Percentiles rank a stretch among this genome's conserved stretches.
Evolutionary conservation across 2,329 filamentous ascomycete species (phyloP).

Genomic region (Emmonsia crescens): DNA sequence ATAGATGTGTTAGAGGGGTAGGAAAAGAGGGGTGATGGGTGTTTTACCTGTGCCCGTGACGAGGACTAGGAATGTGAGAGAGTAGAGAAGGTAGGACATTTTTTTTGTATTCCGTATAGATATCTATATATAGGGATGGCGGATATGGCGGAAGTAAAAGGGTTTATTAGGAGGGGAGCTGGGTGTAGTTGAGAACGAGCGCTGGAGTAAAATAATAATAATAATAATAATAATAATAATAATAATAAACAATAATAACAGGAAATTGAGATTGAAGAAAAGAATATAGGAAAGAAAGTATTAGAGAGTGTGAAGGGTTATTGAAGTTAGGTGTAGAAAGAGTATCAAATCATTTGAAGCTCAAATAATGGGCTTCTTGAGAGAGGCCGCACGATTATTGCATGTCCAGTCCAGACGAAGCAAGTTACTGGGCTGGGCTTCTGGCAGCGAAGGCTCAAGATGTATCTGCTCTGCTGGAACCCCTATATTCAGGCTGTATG

Average conservation of each 20-base stretch:
- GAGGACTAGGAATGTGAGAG: slow-evolving; percentile 60
- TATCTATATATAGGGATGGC: neutral
- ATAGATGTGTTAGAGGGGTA: slow-evolving; percentile 7
- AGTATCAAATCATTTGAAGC: neutral
- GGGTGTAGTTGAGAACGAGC: neutral
- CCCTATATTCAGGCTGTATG: neutral
- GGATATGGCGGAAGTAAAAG: neutral
- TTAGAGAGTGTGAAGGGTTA: neutral
- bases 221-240: neutral
- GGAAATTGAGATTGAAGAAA: too few species aligned
- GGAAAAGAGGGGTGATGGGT: slow-evolving; percentile 4
- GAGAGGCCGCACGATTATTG: neutral
- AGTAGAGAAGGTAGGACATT: slow-evolving; percentile 77
- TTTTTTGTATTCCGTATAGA: neutral
- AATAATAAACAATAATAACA: neutral
- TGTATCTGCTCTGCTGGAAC: neutral
- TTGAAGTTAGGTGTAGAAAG: neutral
- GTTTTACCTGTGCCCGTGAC: slow-evolving; percentile 55
- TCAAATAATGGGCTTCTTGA: neutral
- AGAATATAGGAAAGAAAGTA: neutral
- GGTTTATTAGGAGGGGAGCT: neutral
- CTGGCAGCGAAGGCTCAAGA: neutral
- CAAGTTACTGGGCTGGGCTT: neutral
- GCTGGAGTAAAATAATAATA: neutral
- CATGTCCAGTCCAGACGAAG: neutral